Percentiles rank a stretch among this genome's conserved stretches.
These are phyloP conservation scores for Calonectria ilicicola DNA, from an alignment of 2,329 filamentous ascomycete species.

Conservation along the genomic window DNA sequence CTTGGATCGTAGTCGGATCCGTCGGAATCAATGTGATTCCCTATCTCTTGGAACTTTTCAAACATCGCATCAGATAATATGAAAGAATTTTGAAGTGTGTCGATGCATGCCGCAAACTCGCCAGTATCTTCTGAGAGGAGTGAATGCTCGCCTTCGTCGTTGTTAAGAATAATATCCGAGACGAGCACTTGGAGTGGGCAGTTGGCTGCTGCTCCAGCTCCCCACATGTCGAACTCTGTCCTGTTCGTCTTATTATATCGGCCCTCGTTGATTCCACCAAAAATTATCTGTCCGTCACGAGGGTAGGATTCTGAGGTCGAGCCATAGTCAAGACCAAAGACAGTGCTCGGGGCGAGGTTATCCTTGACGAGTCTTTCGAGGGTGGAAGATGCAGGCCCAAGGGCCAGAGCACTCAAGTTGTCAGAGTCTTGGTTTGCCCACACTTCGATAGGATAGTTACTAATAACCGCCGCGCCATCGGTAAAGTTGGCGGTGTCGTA, in stretches of 20 bases:
- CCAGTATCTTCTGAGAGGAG: constrained; percentile 5
- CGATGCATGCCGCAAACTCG: constrained; percentile 20
- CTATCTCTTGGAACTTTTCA: constrained; percentile 17
- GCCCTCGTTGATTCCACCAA: constrained; percentile 17
- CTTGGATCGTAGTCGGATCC: not conserved
- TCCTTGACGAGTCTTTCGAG: constrained; percentile 4
- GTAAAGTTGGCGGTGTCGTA: constrained; percentile 23
- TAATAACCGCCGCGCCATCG: not conserved
- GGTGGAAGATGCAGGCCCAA: constrained; percentile 11
- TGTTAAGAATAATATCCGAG: constrained; percentile 16
- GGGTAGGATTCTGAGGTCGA: constrained; percentile 18
- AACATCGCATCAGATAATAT: constrained; percentile 19
- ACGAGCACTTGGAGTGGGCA: constrained; percentile 21
- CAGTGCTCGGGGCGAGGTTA: constrained; percentile 3
- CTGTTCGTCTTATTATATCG: constrained; percentile 12
- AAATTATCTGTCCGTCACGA: constrained; percentile 15
- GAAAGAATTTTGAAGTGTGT: constrained; percentile 24
- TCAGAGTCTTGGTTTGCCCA: constrained; percentile 18
- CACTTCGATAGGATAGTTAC: constrained; percentile 19
- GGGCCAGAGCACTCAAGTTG: constrained; percentile 21
- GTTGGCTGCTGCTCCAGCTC: constrained; percentile 14
- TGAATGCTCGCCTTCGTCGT: constrained; percentile 22
- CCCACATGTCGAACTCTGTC: constrained; percentile 24
- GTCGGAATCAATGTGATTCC: constrained; percentile 19
- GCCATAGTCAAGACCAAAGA: constrained; percentile 18